Evolutionary conservation across 2,329 filamentous ascomycete genomes (phyloP), one percentile per base, ranked within the genome.

Genomic region (Fusarium compactum): DNA sequence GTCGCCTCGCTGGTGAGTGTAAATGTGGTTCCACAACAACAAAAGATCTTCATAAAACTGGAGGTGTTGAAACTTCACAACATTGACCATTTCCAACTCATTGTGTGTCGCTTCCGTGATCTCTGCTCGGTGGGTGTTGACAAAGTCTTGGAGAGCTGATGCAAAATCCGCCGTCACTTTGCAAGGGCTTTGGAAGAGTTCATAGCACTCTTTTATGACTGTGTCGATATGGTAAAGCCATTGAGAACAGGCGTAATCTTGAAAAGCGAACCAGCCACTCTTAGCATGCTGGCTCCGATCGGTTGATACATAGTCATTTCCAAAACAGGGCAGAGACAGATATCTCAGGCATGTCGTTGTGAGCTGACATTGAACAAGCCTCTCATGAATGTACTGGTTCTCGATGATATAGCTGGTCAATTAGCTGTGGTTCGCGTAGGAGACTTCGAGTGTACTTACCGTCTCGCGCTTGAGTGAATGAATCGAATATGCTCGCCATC

Each of bases 1-100:
- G 4, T 64, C 59, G 3, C 62, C 62, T 2, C 30, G 18, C 7
- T 64, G 62, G 4, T 64, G 62, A 14, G 62, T 64, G 2, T 50
- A 64, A 8, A 64, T 64, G 2, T 64, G 62, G 0, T 64, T 64
- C 62, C 59, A 64, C 11, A 64, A 6, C 2, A 51, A 1, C 0
- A 27, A 1, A 3, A 64, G 30, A 0, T 64, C 59, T 0, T 8
- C 4, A 0, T 64, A 64, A 1, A 57, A 11, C 2, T 15, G 8
- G 1, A 45, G 2, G 11, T 15, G 3, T 0, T 9, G 1, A 10
- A 64, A 64, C 0, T 1, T 16, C 0, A 6, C 2, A 11, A 64
- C 38, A 0, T 29, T 47, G 3, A 1, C 11, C 2, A 27, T 6
- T 1, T 40, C 38, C 0, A 64, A 6, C 0, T 29, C 51, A 9